Conservation (phyloP, 495 filamentous ascomycete genomes). For the Xylaria grammica region DNA sequence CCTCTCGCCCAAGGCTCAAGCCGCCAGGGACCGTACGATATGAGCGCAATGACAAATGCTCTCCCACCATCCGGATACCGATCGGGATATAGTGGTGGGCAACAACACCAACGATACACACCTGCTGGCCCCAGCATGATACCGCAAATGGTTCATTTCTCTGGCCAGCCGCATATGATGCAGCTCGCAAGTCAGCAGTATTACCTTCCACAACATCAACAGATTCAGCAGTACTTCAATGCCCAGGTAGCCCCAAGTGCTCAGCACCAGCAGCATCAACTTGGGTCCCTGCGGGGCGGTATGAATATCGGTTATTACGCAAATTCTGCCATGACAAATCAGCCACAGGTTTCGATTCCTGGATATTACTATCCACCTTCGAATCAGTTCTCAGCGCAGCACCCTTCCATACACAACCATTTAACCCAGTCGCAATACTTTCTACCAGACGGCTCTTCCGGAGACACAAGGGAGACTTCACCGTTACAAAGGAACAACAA, state of each 20-base stretch:
- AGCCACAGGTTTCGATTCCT: constrained; percentile 36
- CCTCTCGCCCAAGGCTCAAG: constrained; percentile 35
- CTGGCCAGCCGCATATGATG: constrained; percentile 39
- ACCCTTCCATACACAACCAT: constrained; percentile 36
- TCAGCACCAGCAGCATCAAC: constrained; percentile 38
- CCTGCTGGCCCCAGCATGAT: constrained; percentile 47
- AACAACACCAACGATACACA: constrained; percentile 46
- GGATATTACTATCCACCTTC: constrained; percentile 48
- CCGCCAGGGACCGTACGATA: constrained; percentile 45
- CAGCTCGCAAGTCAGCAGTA: constrained; percentile 44
- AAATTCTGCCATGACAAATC: constrained; percentile 42
- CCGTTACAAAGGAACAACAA: constrained; percentile 27
- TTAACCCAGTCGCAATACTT: constrained; percentile 40
- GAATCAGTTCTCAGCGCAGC: constrained; percentile 38
- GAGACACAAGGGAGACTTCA: constrained; percentile 20
- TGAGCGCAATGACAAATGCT: constrained; percentile 45
- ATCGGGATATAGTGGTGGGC: constrained; percentile 38
- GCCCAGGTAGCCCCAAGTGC: constrained; percentile 36
- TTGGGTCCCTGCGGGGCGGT: constrained; percentile 37
- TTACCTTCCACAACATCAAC: constrained; percentile 48
- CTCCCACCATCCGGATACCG: constrained; percentile 47
- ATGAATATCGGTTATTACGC: constrained; percentile 45
- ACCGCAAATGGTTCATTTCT: constrained; percentile 53
- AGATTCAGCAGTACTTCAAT: constrained; percentile 46
- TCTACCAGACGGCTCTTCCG: constrained; percentile 29